A percentile compares a stretch with the other conserved stretches of the same genome.
Conservation (phyloP, 805 yeast genomes). For the Saccharomycopsis sp. region DNA sequence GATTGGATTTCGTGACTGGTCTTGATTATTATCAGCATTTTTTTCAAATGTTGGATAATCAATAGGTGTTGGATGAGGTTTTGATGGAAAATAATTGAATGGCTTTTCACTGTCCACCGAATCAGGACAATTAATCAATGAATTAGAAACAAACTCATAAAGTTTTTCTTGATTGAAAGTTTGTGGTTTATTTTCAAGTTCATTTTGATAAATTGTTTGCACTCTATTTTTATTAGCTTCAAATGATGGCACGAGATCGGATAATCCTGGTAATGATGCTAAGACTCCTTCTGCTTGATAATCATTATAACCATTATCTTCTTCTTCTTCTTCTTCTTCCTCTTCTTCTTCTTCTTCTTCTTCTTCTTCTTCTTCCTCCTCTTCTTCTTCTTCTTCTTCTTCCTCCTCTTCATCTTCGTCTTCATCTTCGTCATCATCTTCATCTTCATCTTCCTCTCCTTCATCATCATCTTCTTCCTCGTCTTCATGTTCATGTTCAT, state of each 20-base stretch:
- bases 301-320: slow-evolving; percentile 17
- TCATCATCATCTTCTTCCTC: background rate
- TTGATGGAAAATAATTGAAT: slow-evolving; percentile 52
- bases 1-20: slow-evolving; percentile 7
- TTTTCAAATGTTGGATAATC: slow-evolving; percentile 51
- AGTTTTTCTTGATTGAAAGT: slow-evolving; percentile 36
- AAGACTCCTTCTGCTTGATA: slow-evolving; percentile 5
- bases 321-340: slow-evolving; percentile 14
- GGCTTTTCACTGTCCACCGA: slow-evolving; percentile 86
- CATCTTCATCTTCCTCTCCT: background rate
- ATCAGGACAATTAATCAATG: slow-evolving; percentile 85
- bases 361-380: slow-evolving; percentile 5
- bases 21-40: slow-evolving; percentile 9
- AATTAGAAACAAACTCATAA: slow-evolving; percentile 49
- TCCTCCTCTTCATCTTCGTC: slow-evolving; percentile 6
- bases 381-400: slow-evolving; percentile 9
- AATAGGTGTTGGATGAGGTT: slow-evolving; percentile 82
- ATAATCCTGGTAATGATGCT: slow-evolving; percentile 17
- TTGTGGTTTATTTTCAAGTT: slow-evolving; percentile 28
- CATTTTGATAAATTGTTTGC: slow-evolving; percentile 16
- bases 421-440: background rate
- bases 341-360: slow-evolving; percentile 10
- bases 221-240: slow-evolving; percentile 24
- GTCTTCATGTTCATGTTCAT: no score
- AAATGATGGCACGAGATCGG: slow-evolving; percentile 22